Evolutionary conservation across 2,329 filamentous ascomycete species (phyloP).

Genomic region (Aspergillus transmontanensis): DNA sequence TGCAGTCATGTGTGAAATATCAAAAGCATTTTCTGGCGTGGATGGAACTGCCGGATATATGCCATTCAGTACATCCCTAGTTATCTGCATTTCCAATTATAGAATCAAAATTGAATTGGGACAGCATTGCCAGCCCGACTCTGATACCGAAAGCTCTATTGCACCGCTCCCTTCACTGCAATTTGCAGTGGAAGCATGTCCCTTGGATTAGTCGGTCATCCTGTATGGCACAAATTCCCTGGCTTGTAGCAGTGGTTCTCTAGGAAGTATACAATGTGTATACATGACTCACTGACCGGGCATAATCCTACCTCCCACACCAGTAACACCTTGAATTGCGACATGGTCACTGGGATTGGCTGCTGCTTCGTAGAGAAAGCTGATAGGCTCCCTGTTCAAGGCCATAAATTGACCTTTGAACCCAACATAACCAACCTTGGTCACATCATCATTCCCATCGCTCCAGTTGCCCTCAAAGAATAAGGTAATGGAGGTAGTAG

Average conservation of each 20-base stretch:
- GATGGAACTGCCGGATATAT: neutral
- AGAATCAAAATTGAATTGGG: neutral
- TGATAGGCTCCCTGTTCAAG: constrained; percentile 77
- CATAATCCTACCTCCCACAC: constrained; percentile 42
- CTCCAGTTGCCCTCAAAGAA: constrained; percentile 94
- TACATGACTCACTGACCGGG: constrained; percentile 42
- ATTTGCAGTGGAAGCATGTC: neutral
- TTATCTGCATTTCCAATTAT: neutral
- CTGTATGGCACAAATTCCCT: neutral
- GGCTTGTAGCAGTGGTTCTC: neutral
- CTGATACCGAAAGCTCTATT: neutral
- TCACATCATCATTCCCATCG: constrained; percentile 77
- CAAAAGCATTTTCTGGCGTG: constrained; percentile 31
- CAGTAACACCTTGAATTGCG: constrained; percentile 47
- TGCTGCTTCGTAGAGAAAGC: constrained; percentile 90
- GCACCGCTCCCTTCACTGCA: neutral
- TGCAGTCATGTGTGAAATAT: neutral
- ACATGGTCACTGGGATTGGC: constrained; percentile 86
- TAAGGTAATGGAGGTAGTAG: constrained; percentile 76
- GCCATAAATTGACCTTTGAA: constrained; percentile 96
- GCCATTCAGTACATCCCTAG: neutral
- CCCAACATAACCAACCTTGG: constrained; percentile 77
- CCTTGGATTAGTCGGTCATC: neutral
- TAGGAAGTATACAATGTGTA: neutral
- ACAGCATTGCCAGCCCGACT: neutral